Evolutionary conservation across 495 filamentous ascomycete species (phyloP).

Genomic region (Penicillium longicatenatum): DNA sequence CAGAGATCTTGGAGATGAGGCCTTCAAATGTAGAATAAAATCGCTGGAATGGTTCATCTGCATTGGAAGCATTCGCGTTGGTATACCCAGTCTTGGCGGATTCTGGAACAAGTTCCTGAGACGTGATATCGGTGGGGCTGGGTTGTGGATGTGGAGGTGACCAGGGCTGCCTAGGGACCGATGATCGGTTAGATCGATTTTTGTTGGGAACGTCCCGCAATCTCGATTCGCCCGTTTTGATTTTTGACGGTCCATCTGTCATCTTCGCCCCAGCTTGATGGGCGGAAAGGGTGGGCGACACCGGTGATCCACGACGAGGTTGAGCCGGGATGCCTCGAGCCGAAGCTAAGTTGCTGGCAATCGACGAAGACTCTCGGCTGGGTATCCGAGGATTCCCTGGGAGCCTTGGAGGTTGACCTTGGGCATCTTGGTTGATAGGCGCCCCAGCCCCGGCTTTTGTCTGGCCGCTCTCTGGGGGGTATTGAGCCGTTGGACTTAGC

Average conservation of each 20-base stretch:
- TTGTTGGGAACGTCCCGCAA: conserved; percentile 31
- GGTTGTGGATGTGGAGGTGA: conserved; percentile 36
- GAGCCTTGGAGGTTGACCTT: conserved; percentile 39
- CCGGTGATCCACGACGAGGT: conserved; percentile 59
- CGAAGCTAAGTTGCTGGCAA: conserved; percentile 87
- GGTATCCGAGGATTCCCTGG: conserved; percentile 51
- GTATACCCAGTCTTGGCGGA: conserved; percentile 15
- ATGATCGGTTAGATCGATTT: conserved; percentile 26
- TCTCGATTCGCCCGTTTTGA: conserved; percentile 40
- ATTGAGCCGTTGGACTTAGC: conserved; percentile 14
- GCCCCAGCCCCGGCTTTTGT: conserved; percentile 28
- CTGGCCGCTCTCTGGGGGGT: conserved; percentile 22
- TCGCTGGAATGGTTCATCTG: conserved; percentile 80
- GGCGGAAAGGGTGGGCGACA: conserved; percentile 68
- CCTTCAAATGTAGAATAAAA: conserved; percentile 90
- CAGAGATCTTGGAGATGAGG: conserved; percentile 80
- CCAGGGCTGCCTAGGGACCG: conserved; percentile 37
- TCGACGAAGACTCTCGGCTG: conserved; percentile 75
- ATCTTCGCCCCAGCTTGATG: conserved; percentile 76
- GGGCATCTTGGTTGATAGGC: conserved; percentile 30
- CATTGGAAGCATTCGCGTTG: conserved; percentile 22
- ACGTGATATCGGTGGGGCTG: conserved; percentile 39
- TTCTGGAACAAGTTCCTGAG: conserved; percentile 38
- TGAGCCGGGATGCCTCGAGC: conserved; percentile 82
- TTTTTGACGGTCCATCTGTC: conserved; percentile 55